Evolutionary conservation across 2,329 filamentous ascomycete species (phyloP).

Genomic region (Aureobasidium leucospermi): DNA sequence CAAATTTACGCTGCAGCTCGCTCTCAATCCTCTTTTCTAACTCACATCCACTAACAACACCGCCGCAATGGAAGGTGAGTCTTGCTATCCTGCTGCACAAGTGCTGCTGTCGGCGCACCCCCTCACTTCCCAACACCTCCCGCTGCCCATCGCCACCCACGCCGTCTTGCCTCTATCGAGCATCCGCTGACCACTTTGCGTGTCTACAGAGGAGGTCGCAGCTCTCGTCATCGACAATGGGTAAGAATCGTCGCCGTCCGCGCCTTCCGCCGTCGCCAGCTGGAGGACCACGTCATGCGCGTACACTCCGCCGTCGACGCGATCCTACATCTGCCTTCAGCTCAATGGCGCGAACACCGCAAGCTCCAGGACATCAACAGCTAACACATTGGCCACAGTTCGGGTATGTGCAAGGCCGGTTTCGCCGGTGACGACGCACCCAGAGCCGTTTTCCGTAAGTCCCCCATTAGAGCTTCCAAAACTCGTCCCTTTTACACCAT

Average conservation of each 20-base stretch:
- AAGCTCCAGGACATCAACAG: background rate
- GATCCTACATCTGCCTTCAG: conserved; percentile 21
- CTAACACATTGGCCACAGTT: conserved; percentile 52
- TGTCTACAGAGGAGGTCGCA: conserved; percentile 89
- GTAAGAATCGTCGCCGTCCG: conserved; percentile 55
- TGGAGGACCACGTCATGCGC: conserved; percentile 27
- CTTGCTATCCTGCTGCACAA: background rate
- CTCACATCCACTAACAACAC: conserved; percentile 14
- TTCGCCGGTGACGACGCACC: conserved; percentile 99
- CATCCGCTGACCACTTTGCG: conserved; percentile 18
- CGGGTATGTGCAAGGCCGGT: conserved; percentile 99
- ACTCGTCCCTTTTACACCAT: conserved; percentile 4
- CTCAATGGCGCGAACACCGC: conserved; percentile 3
- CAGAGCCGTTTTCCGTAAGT: conserved; percentile 99
- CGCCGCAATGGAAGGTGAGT: conserved; percentile 28
- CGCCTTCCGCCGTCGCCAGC: conserved; percentile 23
- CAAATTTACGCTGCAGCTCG: conserved; percentile 14
- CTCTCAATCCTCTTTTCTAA: background rate
- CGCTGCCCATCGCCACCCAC: background rate
- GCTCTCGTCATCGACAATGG: conserved; percentile 99
- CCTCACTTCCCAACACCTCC: conserved; percentile 6
- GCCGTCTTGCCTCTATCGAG: background rate
- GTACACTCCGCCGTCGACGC: conserved; percentile 23
- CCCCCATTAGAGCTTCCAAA: conserved; percentile 20
- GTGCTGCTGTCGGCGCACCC: conserved; percentile 13